phyloP scores from a whole-genome alignment of 768 basidiomycete species.

The Tricholoma furcatifolium region DNA sequence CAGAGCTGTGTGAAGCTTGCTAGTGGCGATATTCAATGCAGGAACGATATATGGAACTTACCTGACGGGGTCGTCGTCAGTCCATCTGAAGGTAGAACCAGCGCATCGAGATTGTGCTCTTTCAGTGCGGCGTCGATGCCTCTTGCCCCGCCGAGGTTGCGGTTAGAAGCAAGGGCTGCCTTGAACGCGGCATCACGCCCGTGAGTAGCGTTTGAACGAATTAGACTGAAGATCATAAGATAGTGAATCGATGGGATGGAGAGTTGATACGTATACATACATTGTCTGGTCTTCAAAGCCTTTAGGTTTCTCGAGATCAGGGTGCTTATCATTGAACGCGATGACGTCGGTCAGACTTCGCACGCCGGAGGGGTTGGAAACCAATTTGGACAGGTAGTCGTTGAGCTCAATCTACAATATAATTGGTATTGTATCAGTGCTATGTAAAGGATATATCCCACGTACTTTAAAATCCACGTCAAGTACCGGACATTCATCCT shows the following conservation, averaged over 20 bases:
- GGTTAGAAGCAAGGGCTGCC: conserved; percentile 40
- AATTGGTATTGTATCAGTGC: no score
- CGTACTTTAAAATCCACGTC: no score
- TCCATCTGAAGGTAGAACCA: conserved; percentile 46
- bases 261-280: conserved; percentile 23
- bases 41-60: conserved; percentile 14
- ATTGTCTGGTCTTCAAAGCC: conserved; percentile 36
- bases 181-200: conserved; percentile 43
- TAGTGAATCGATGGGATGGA: not conserved
- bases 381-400: conserved; percentile 43
- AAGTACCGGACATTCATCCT: no score
- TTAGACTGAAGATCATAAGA: conserved; percentile 26
- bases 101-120: conserved; percentile 50
- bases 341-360: no score
- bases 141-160: conserved; percentile 49
- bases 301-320: no score
- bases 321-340: no score
- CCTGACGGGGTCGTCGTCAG: conserved; percentile 38
- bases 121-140: no score
- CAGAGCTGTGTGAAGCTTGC: conserved; percentile 39
- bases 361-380: conserved; percentile 56
- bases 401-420: conserved; percentile 46
- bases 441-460: no score
- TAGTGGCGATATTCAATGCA: not conserved
- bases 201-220: conserved; percentile 34